A percentile compares a stretch with the other conserved stretches of the same genome.
Evolutionary conservation across 192 early-diverging fungal species (phyloP).

Genomic region (Backusella tarrabulga): DNA sequence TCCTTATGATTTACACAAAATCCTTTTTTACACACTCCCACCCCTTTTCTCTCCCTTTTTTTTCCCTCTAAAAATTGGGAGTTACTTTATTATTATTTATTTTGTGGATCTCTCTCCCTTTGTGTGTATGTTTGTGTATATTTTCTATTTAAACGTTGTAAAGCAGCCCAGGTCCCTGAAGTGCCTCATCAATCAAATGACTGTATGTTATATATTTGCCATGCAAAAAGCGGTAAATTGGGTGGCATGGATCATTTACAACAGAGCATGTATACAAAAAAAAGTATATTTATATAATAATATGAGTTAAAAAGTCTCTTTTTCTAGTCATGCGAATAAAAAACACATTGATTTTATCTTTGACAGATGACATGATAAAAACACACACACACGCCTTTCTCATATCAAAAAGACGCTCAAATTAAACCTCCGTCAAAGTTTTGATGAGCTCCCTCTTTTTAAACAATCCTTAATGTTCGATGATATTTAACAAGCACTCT

Average conservation of each 20-base stretch:
- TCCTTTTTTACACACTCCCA: not conserved
- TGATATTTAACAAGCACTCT: no score
- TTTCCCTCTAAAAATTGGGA: not conserved
- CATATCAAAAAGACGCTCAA: no score
- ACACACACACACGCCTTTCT: not conserved
- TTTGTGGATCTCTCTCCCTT: not conserved
- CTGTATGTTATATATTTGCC: not conserved
- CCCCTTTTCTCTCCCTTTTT: not conserved
- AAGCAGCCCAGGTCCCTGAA: not conserved
- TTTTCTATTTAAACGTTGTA: not conserved
- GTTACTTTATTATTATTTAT: not conserved
- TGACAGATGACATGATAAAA: not conserved
- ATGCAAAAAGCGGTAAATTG: slow-evolving; percentile 3
- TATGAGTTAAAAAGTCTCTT: no score
- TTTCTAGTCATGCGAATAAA: not conserved
- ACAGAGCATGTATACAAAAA: not conserved
- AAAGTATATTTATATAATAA: not conserved
- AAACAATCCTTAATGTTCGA: no score
- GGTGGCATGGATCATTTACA: not conserved
- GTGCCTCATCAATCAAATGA: slow-evolving; percentile 4
- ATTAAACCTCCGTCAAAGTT: no score
- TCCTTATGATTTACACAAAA: not conserved
- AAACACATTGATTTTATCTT: not conserved
- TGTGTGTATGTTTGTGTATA: not conserved
- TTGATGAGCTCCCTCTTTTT: no score